Base-by-base conservation (phyloP, 148 eudicot species). In the Simmondsia chinensis region DNA sequence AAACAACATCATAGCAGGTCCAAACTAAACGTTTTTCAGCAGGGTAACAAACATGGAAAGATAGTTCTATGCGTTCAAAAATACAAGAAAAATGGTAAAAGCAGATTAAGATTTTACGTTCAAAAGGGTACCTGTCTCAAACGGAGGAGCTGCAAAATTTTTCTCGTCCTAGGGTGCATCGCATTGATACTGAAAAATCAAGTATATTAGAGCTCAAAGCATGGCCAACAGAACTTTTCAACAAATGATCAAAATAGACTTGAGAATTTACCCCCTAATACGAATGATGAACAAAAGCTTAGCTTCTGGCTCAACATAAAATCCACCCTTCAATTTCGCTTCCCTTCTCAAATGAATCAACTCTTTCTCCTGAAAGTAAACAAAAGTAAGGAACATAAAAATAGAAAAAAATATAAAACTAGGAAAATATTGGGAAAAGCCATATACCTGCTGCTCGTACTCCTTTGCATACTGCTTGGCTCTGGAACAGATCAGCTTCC, bases 171-270 rank as follows among this genome's bases (percentile, higher is more conserved):
- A 8, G 95, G 95, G 58, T 77, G 68, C 72, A 85, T 81, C 8
- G 91, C 86, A 53, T 85, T 85, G 55, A 85, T 85, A 61, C 95
- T 85, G 76, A 48, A 57, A n/a, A n/a, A n/a, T n/a, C n/a, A n/a
- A n/a, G n/a, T n/a, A n/a, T n/a, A n/a, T n/a, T n/a, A n/a, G n/a
- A n/a, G n/a, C n/a, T n/a, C n/a, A n/a, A n/a, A n/a, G n/a, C n/a
- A n/a, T n/a, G n/a, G n/a, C n/a, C n/a, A n/a, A n/a, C n/a, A n/a
- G n/a, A n/a, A n/a, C n/a, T n/a, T n/a, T n/a, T n/a, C n/a, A n/a
- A n/a, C n/a, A n/a, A n/a, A n/a, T 23, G 9, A 7, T 8, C 1
- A 20, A 21, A 21, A 5, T 2, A 30, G 23, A 5, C 33, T 17
- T n/a, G 9, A 2, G 4, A 18, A 62, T 76, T 1, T 50, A 83